Base-by-base conservation (phyloP, 441 rosid species). In the Populus hybrid region DNA sequence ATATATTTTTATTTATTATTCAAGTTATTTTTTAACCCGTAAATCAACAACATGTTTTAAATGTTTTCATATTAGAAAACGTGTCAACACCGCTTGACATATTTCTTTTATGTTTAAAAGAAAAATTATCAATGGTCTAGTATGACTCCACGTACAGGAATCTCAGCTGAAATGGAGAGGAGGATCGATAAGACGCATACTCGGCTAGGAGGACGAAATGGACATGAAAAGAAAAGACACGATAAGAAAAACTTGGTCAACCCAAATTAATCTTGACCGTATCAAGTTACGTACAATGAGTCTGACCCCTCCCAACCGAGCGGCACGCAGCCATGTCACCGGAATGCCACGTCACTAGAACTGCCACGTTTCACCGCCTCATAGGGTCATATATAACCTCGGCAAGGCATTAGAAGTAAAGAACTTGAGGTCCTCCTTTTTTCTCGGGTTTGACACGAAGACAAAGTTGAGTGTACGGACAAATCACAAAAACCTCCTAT, bases 381-480 rank as follows among this genome's bases (percentile, higher is more conserved):
- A 57, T 3, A 10, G 63, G 72, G 42, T 3, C 5, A 10, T 14
- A 32, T 40, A 10, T 40, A 40, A 7, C 42, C 32, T 23, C 10
- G 6, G 23, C 54, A 63, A 2, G 70, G 73, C 23, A 24, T 0
- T 14, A 20, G 71, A 64, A 9, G 38, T 26, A 75, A 68, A 12
- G 36, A 75, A 50, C 12, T 10, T 21, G 65, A 30, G 88, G 86
- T 9, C 1, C 30, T 5, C 73, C 89, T 77, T 10, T 26, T 70
- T 23, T 70, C 5, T 80, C 86, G 88, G 76, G 85, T 80, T 80
- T 78, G 86, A 83, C 84, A 16, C 81, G 73, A 61, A 77, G 72
- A 12, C 61, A 34, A 40, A 24, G 73, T 5, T 24, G 10, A 70
- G 34, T 66, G 79, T 75, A 77, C 83, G 84, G 84, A 42, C 77